Percentiles rank a stretch among this genome's conserved stretches.
These are phyloP conservation scores for Globisporangium polare DNA, from an alignment of 352 stramenopile species.

Conservation along the genomic window DNA sequence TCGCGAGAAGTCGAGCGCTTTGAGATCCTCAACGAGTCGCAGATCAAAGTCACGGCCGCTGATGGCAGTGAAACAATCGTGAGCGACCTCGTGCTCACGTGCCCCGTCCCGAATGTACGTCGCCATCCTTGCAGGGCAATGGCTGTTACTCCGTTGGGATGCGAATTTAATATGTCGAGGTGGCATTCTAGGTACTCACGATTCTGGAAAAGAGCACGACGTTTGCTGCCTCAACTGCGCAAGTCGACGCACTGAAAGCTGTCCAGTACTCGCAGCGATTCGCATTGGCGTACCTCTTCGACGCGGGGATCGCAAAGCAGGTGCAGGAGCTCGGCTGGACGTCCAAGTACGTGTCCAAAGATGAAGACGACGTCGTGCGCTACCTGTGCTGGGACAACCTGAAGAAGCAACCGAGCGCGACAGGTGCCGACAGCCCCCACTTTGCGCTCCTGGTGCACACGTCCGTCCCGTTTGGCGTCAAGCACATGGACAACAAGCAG, in stretches of 20 bases:
- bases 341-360: slow-evolving; percentile 47
- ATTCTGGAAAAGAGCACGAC: slow-evolving; percentile 49
- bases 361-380: slow-evolving; percentile 63
- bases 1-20: slow-evolving; percentile 49
- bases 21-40: slow-evolving; percentile 42
- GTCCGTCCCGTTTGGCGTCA: slow-evolving; percentile 49
- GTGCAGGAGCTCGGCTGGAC: slow-evolving; percentile 56
- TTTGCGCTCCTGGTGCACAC: slow-evolving; percentile 62
- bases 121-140: background rate
- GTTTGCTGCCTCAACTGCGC: slow-evolving; percentile 21
- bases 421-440: background rate
- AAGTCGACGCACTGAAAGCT: slow-evolving; percentile 33
- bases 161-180: background rate
- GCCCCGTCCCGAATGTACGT: slow-evolving; percentile 50
- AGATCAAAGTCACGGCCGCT: slow-evolving; percentile 38
- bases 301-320: slow-evolving; percentile 26
- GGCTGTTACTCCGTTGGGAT: background rate
- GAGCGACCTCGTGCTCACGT: slow-evolving; percentile 65
- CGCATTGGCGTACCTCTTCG: slow-evolving; percentile 60
- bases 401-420: slow-evolving; percentile 37
- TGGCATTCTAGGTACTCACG: slow-evolving; percentile 25
- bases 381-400: slow-evolving; percentile 77
- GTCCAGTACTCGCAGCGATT: slow-evolving; percentile 72
- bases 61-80: slow-evolving; percentile 51
- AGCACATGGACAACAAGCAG: slow-evolving; percentile 55